A percentile compares a stretch with the other conserved stretches of the same genome.
These are phyloP conservation scores for Scutellaria baicalensis DNA, from an alignment of 257 asterid species.

Conservation along the genomic window DNA sequence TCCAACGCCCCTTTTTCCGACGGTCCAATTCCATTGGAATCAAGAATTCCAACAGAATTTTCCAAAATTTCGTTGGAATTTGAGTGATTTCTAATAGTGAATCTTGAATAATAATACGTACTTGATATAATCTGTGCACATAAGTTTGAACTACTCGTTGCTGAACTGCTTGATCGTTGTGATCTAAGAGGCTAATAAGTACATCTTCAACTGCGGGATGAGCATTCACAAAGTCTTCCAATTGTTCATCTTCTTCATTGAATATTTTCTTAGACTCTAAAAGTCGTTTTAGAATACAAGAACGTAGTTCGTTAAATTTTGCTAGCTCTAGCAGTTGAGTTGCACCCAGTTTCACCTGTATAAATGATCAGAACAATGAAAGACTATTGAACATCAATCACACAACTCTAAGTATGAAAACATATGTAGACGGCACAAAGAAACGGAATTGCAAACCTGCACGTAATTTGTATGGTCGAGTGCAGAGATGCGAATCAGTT, in stretches of 20 bases:
- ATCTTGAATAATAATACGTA: conserved; percentile 37
- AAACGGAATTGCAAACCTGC: conserved; percentile 49
- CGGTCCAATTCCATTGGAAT: no score
- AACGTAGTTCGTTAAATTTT: conserved; percentile 93
- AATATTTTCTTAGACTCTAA: conserved; percentile 93
- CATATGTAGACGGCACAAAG: not conserved
- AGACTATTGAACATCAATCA: not conserved
- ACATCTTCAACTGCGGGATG: conserved; percentile 99
- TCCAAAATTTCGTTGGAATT: no score
- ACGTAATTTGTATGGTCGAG: conserved; percentile 92
- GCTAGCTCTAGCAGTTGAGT: conserved; percentile 96
- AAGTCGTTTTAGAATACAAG: conserved; percentile 93
- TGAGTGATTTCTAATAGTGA: no score
- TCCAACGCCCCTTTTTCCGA: no score
- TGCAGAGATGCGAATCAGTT: conserved; percentile 74
- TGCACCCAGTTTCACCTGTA: conserved; percentile 90
- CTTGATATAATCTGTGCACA: conserved; percentile 92
- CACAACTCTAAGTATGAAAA: not conserved
- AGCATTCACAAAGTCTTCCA: conserved; percentile 92
- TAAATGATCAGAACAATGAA: not conserved
- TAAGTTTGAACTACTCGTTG: conserved; percentile 96
- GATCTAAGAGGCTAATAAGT: conserved; percentile 94
- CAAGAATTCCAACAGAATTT: no score
- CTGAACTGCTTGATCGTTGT: conserved; percentile 96
- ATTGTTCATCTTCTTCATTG: conserved; percentile 99